phyloP scores from a whole-genome alignment of 805 yeast species.

The Barnettozyma salicaria region DNA sequence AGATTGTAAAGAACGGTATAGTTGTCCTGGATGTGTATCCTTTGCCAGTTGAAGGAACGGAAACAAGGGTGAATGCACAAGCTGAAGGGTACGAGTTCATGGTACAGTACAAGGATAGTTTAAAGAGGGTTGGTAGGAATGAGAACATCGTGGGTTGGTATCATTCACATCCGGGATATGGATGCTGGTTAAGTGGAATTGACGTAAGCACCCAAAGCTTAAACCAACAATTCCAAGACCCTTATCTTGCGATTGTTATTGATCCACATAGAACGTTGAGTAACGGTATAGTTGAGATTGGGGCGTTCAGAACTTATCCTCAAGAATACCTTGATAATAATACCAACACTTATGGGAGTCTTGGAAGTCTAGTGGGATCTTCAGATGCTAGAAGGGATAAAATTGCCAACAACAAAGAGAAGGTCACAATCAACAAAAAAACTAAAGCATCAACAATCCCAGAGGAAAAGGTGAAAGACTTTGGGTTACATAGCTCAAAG shows the following conservation, averaged over 20 bases:
- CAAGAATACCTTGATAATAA: constrained; percentile 26
- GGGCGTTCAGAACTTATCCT: constrained; percentile 76
- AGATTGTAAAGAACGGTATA: constrained; percentile 47
- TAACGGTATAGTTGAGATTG: constrained; percentile 70
- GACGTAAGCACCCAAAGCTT: constrained; percentile 85
- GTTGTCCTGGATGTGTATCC: constrained; percentile 78
- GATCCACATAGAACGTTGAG: constrained; percentile 69
- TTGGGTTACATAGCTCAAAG: constrained; percentile 62
- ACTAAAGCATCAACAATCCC: constrained; percentile 31
- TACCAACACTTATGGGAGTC: constrained; percentile 5
- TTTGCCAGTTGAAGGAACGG: constrained; percentile 93
- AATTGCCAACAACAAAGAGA: constrained; percentile 1
- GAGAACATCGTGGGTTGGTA: constrained; percentile 94
- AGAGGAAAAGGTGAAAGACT: constrained; percentile 49
- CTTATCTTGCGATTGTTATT: constrained; percentile 81
- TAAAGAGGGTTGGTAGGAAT: constrained; percentile 43
- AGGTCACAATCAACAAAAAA: constrained; percentile 2
- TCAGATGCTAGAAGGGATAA: constrained; percentile 10
- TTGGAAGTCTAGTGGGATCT: constrained; percentile 13
- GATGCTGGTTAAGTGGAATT: constrained; percentile 92
- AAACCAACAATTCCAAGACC: constrained; percentile 87
- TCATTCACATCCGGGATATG: constrained; percentile 98
- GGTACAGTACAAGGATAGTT: constrained; percentile 69
- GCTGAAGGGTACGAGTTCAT: constrained; percentile 92
- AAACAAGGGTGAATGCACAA: constrained; percentile 91